phyloP scores from a whole-genome alignment of 345 rosid species.

The Rubroshorea leprosula region DNA sequence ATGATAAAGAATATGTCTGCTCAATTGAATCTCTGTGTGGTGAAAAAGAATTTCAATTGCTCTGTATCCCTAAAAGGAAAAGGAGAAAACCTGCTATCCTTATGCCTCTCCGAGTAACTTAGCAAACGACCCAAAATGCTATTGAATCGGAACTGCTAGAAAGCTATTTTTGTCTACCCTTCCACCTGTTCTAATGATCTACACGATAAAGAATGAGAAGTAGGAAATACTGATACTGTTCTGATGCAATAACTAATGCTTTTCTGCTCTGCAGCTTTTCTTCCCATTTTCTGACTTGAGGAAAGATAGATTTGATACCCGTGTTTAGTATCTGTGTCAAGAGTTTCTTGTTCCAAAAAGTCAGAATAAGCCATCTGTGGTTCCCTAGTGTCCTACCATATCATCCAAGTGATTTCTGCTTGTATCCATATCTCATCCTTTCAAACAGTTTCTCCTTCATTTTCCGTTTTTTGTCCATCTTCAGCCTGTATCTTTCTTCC shows the following conservation, averaged over 20 bases:
- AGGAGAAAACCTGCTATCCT: constrained; percentile 5
- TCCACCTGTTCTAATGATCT: not conserved
- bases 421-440: constrained; percentile 64
- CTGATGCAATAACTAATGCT: constrained; percentile 1
- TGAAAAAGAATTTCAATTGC: constrained; percentile 18
- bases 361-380: not conserved
- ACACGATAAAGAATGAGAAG: constrained; percentile 4
- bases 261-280: constrained; percentile 4
- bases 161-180: constrained; percentile 11
- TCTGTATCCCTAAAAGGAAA: not conserved
- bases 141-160: not conserved
- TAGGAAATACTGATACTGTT: constrained; percentile 9
- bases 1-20: constrained; percentile 16
- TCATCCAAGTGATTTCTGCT: constrained; percentile 69
- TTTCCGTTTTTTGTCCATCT: constrained; percentile 97
- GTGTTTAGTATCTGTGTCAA: constrained; percentile 1
- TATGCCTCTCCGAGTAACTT: not conserved
- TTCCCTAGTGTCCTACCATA: constrained; percentile 11
- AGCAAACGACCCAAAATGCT: not conserved
- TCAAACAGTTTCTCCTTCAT: constrained; percentile 60
- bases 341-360: not conserved
- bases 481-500: constrained; percentile 76
- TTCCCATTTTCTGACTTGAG: constrained; percentile 4
- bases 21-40: constrained; percentile 12
- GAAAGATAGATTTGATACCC: not conserved